Conservation (phyloP, 1,284 basidiomycete species). For the Moesziomyces antarcticus region DNA sequence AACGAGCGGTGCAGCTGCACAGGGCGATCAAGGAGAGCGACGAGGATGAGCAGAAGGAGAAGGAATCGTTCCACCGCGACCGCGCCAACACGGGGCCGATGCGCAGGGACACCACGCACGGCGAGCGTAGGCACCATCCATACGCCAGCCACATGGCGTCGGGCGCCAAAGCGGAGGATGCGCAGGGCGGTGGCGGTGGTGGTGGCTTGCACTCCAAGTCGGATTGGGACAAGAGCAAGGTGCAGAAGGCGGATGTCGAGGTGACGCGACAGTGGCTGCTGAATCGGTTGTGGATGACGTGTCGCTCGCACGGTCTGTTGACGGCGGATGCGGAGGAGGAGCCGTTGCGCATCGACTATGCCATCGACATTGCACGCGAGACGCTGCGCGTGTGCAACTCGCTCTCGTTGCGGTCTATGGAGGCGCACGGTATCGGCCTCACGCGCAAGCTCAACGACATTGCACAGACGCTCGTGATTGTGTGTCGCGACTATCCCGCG, state of each 20-base stretch:
- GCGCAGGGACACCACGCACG: conserved; percentile 5
- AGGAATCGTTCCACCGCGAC: conserved; percentile 28
- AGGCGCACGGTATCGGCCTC: conserved; percentile 57
- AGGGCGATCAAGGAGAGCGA: conserved; percentile 48
- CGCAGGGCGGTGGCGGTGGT: not conserved
- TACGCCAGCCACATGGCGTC: conserved; percentile 8
- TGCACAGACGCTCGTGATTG: conserved; percentile 53
- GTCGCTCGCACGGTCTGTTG: conserved; percentile 43
- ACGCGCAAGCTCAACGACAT: conserved; percentile 59
- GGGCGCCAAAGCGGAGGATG: conserved; percentile 13
- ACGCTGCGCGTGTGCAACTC: conserved; percentile 54
- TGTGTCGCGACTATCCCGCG: conserved; percentile 51
- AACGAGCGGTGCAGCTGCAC: conserved; percentile 47
- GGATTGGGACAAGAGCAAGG: conserved; percentile 46
- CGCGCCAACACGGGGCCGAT: conserved; percentile 6
- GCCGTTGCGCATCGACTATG: conserved; percentile 48
- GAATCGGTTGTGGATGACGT: conserved; percentile 56
- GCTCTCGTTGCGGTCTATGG: conserved; percentile 49
- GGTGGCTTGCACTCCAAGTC: conserved; percentile 2
- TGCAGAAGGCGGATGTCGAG: conserved; percentile 58
- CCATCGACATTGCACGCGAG: conserved; percentile 55
- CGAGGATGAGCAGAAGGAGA: conserved; percentile 41
- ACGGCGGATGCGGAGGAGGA: conserved; percentile 34
- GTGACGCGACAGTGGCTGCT: conserved; percentile 58
- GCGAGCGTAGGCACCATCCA: conserved; percentile 19